Evolutionary conservation across 78 protist genomes (phyloP).

Genomic region (Cavenderia fasciculata): DNA sequence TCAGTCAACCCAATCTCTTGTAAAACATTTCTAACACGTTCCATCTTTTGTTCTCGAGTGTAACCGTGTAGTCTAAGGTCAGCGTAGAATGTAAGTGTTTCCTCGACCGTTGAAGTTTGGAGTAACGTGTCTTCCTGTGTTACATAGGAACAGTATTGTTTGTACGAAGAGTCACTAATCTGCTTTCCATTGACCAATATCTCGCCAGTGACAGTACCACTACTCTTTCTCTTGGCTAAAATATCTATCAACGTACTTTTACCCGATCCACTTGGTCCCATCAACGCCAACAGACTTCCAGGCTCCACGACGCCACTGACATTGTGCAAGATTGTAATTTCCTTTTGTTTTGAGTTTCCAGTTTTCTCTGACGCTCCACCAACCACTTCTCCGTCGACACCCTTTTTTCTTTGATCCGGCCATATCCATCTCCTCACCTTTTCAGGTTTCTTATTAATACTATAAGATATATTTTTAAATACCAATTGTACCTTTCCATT

Average conservation of each 20-base stretch:
- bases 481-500: too few species aligned
- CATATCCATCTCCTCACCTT: too few species aligned
- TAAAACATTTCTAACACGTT: constrained; percentile 5
- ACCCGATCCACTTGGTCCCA: constrained; percentile 19
- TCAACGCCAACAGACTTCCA: background rate
- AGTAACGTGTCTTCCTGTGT: constrained; percentile 37
- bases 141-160: constrained; percentile 46
- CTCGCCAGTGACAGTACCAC: constrained; percentile 79
- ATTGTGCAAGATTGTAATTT: background rate
- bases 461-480: too few species aligned
- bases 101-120: constrained; percentile 56
- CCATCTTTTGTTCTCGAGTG: background rate
- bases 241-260: constrained; percentile 49
- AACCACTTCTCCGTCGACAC: too few species aligned
- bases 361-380: too few species aligned
- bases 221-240: constrained; percentile 50
- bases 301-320: background rate
- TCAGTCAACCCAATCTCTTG: constrained; percentile 28
- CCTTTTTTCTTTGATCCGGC: too few species aligned
- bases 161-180: background rate
- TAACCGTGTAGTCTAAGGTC: constrained; percentile 2
- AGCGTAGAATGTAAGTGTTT: constrained; percentile 52
- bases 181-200: constrained; percentile 78
- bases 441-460: too few species aligned
- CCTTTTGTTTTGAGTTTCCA: too few species aligned